Percentiles rank a stretch among this genome's conserved stretches.
These are phyloP conservation scores for Chlorella vulgaris DNA, from an alignment of 139 green algal species.

Conservation along the genomic window DNA sequence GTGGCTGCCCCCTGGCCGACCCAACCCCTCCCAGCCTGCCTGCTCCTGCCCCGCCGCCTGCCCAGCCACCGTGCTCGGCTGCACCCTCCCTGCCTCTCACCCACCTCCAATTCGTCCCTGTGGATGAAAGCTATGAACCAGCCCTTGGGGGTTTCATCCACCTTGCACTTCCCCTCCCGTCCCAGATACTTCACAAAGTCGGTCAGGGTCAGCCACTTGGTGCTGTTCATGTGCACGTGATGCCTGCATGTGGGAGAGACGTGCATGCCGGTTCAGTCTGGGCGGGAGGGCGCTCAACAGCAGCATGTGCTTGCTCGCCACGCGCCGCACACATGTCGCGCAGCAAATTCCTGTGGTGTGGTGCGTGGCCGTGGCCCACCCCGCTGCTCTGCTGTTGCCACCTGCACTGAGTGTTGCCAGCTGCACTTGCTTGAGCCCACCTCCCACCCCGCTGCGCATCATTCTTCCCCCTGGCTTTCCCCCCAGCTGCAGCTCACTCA, in stretches of 20 bases:
- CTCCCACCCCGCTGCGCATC: background rate
- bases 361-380: too few relatives aligned
- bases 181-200: constrained; percentile 88
- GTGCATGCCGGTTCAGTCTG: background rate
- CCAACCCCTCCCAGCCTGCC: background rate
- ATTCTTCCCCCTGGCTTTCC: too few relatives aligned
- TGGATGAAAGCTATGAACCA: constrained; percentile 85
- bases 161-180: constrained; percentile 79
- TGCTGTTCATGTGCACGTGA: constrained; percentile 99
- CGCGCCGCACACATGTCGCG: too few relatives aligned
- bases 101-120: constrained; percentile 44
- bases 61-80: background rate
- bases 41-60: background rate
- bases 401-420: too few relatives aligned
- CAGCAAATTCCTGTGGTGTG: too few relatives aligned
- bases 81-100: background rate
- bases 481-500: background rate
- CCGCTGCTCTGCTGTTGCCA: too few relatives aligned
- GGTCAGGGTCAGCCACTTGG: constrained; percentile 90
- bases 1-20: too few relatives aligned
- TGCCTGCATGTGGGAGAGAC: constrained; percentile 56
- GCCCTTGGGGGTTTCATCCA: constrained; percentile 95
- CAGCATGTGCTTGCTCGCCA: background rate
- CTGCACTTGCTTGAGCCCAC: background rate
- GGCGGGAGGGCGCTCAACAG: background rate